Conservation (phyloP, 345 rosid species). For the Salix viminalis region DNA sequence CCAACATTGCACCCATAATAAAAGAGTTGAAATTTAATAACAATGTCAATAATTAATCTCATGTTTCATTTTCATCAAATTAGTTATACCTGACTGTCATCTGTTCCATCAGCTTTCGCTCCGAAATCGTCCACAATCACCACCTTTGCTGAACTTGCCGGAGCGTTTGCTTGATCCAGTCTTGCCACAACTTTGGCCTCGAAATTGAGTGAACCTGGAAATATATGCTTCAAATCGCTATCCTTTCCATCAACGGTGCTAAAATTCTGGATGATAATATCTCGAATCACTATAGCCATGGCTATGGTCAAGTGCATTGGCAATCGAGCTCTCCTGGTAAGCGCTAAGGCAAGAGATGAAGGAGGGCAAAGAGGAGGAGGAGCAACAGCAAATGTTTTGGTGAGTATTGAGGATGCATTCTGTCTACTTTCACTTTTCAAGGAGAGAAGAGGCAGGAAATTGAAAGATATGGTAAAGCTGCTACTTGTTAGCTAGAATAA, state of each 20-base stretch:
- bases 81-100: conserved; percentile 28
- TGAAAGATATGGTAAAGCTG: neutral
- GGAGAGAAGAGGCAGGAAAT: neutral
- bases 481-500: neutral
- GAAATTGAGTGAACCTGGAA: neutral
- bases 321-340: conserved; percentile 5
- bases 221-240: neutral
- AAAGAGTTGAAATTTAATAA: neutral
- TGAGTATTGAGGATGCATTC: conserved; percentile 17
- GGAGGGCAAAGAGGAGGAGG: conserved; percentile 6
- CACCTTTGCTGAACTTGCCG: conserved; percentile 17
- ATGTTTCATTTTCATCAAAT: neutral
- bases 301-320: neutral
- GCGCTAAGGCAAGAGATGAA: conserved; percentile 15
- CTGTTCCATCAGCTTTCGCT: conserved; percentile 36
- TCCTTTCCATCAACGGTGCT: neutral
- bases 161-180: neutral
- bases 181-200: conserved; percentile 3
- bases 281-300: neutral
- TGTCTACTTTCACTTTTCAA: neutral
- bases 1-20: neutral
- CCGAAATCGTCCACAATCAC: conserved; percentile 41
- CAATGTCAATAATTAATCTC: neutral
- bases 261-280: neutral
- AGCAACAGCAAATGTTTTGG: conserved; percentile 6